These are phyloP conservation scores for Phytophthora ohioensis DNA, from an alignment of 352 stramenopile genomes.

Conservation along the genomic window DNA sequence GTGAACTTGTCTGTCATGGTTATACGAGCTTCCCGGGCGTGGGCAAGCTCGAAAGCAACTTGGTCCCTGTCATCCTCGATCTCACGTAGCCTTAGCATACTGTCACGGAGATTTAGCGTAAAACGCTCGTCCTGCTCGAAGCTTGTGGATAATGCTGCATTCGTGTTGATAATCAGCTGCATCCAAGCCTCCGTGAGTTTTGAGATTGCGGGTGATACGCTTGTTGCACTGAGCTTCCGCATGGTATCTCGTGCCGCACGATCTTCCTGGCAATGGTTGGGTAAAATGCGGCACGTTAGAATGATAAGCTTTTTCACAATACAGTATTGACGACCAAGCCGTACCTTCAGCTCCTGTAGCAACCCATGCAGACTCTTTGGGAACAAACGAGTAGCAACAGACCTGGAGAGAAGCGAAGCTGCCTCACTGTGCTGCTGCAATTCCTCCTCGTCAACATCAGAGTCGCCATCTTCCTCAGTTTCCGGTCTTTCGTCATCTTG, in stretches of 20 bases:
- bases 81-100: constrained; percentile 65
- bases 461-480: constrained; percentile 26
- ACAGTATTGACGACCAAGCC: neutral
- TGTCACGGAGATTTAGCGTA: constrained; percentile 47
- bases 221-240: constrained; percentile 49
- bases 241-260: constrained; percentile 49
- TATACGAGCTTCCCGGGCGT: constrained; percentile 44
- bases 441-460: constrained; percentile 11
- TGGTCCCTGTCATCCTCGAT: constrained; percentile 70
- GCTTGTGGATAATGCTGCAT: constrained; percentile 52
- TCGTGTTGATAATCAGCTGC: constrained; percentile 52
- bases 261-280: constrained; percentile 40
- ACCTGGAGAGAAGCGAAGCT: constrained; percentile 15
- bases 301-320: neutral
- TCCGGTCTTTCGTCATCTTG: constrained; percentile 30
- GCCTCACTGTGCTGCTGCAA: constrained; percentile 20
- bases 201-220: constrained; percentile 46
- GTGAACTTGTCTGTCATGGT: constrained; percentile 42
- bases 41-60: constrained; percentile 63
- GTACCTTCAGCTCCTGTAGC: constrained; percentile 38
- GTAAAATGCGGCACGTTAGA: neutral
- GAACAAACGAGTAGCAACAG: constrained; percentile 30
- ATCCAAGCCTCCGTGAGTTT: constrained; percentile 48
- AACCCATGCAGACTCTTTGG: constrained; percentile 46
- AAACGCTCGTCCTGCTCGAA: constrained; percentile 64